Evolutionary conservation across 352 stramenopile genomes (phyloP), one percentile per base, ranked within the genome.

Genomic region (Pythium plurisporium): DNA sequence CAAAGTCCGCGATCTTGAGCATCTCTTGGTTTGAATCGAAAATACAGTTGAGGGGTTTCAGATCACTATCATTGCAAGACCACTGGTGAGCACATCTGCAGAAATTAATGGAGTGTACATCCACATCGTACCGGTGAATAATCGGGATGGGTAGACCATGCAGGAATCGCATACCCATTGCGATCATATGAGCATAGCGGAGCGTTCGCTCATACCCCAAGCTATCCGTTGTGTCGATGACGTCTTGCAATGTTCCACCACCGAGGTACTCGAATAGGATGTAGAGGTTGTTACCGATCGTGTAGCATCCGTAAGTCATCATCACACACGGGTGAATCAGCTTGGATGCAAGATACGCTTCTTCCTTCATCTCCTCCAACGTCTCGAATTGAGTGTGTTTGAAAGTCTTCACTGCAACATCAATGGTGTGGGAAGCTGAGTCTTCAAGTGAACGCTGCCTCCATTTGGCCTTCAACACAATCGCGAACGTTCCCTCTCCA

Each of bases 261-360:
- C 82, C 82, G 17, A 92, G 67, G 54, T 87, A 90, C 43, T 92
- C 82, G 43, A 82, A 92, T 61, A 92, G 77, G 44, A 92, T 86
- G 65, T 90, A 90, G 50, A 92, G 64, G 64, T 88, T 87, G 47
- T 75, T 87, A 4, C 79, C 79, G 27, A 65, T 88, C 11, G 82
- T 92, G 58, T 89, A 92, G 57, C 82, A 92, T 0, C 82, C 82
- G 27, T 92, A 92, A 12, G 82, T 92, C 67, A 86, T 84, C 82
- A 92, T 92, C 23, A 92, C 78, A 49, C 79, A 89, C 19, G 79
- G 82, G 25, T 92, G 82, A 25, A 90, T 68, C 26, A 92, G 54
- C 50, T 87, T 86, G 7, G 79, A 92, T 30, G 82, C 86, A 25
- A 92, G 49, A 36, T 92, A 90, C 3, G 82, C 82, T 57, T 92